Evolutionary conservation across 495 filamentous ascomycete species (phyloP).

Genomic region (Xylaria palmicola): DNA sequence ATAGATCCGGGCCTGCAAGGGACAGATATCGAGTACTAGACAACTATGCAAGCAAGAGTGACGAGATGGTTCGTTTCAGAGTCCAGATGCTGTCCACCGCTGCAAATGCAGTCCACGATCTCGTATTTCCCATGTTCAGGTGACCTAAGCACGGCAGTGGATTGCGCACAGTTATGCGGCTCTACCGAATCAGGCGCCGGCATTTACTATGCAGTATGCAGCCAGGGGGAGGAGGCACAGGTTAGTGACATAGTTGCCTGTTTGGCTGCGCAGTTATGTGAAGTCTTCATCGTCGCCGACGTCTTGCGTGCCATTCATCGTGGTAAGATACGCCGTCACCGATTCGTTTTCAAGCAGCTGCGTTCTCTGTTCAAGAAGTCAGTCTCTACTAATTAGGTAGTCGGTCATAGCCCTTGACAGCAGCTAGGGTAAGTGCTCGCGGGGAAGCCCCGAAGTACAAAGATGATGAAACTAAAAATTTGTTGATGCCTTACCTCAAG

Average conservation of each 20-base stretch:
- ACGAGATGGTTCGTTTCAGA: not conserved
- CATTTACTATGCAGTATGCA: not conserved
- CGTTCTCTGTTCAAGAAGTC: conserved; percentile 30
- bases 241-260: not conserved
- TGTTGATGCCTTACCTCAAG: conserved; percentile 55
- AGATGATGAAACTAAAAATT: not conserved
- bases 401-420: not conserved
- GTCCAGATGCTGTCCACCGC: not conserved
- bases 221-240: not conserved
- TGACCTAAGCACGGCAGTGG: not conserved
- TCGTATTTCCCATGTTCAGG: not conserved
- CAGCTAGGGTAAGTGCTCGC: not conserved
- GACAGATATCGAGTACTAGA: not conserved
- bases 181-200: not conserved
- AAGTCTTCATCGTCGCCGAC: conserved; percentile 46
- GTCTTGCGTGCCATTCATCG: conserved; percentile 39
- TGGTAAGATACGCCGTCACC: conserved; percentile 46
- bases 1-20: not conserved
- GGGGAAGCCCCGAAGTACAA: too few relatives aligned
- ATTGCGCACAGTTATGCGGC: not conserved
- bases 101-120: not conserved
- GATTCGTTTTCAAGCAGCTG: conserved; percentile 35
- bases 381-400: not conserved
- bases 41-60: not conserved
- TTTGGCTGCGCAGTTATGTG: conserved; percentile 28